Percentiles rank a stretch among this genome's conserved stretches.
Conservation (phyloP, 2,329 filamentous ascomycete genomes). For the Ramularia collo-cygni region DNA sequence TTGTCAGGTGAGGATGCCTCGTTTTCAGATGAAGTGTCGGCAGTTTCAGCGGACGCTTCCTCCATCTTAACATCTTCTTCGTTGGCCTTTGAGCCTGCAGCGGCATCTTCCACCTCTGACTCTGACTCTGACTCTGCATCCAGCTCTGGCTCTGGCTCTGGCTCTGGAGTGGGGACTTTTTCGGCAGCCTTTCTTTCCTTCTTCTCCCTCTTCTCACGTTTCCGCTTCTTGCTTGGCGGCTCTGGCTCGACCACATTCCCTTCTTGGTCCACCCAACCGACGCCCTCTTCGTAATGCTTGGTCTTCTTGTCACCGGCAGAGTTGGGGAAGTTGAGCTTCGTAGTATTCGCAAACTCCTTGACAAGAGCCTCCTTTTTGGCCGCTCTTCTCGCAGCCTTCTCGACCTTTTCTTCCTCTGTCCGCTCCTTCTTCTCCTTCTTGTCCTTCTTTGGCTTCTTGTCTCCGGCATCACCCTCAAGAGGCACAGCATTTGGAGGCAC, state of each 20-base stretch:
- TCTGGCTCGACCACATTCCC: conserved; percentile 66
- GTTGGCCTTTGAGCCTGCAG: conserved; percentile 1
- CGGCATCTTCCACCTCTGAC: conserved; percentile 11
- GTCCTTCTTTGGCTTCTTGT: conserved; percentile 56
- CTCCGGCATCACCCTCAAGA: conserved; percentile 59
- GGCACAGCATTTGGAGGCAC: conserved; percentile 51
- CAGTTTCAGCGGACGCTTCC: background rate
- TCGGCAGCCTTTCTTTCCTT: conserved; percentile 5
- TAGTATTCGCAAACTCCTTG: conserved; percentile 84
- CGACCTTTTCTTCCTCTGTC: conserved; percentile 49
- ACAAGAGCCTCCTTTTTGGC: conserved; percentile 55
- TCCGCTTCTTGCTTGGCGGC: conserved; percentile 19
- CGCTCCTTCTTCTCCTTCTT: conserved; percentile 52
- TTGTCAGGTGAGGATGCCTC: conserved; percentile 7
- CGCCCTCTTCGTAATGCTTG: conserved; percentile 67
- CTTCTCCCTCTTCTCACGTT: conserved; percentile 25
- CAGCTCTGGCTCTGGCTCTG: conserved; percentile 1
- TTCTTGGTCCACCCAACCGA: conserved; percentile 78
- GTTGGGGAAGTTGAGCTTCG: conserved; percentile 49
- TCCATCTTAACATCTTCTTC: conserved; percentile 5
- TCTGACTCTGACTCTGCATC: conserved; percentile 8
- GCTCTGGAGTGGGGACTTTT: background rate
- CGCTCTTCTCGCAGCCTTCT: conserved; percentile 42
- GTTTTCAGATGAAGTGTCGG: background rate
- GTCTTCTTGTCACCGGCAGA: conserved; percentile 37